Evolutionary conservation across 352 stramenopile species (phyloP), one percentile per base, ranked within the genome.

Genomic region (Globisporangium perplexum): DNA sequence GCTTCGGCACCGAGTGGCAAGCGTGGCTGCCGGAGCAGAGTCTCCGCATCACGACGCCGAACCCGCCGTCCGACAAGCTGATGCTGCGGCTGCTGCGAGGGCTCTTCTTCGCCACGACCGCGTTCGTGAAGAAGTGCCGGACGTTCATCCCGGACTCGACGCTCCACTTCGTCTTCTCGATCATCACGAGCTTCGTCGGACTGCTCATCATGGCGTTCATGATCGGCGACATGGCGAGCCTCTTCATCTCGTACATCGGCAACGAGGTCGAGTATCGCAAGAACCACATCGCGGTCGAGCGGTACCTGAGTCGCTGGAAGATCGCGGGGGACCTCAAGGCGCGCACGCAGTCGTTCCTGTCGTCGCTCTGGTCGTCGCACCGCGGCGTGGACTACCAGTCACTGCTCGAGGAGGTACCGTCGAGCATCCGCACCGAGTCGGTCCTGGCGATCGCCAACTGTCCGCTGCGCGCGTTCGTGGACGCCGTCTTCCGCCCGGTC

Each of bases 261-360:
- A 83, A 85, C 55, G 78, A 90, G 63, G 74, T 90, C 18, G 67
- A 74, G 44, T 90, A 81, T 39, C 72, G 74, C 15, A 90, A 86
- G 50, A 86, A 90, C 39, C 69, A 87, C 51, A 85, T 85, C 41
- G 72, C 73, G 0, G 71, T 87, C 10, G 73, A 87, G 57, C 38
- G 79, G 10, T 89, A 86, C 46, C 49, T 89, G 4, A 54, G 51
- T 7, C 66, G 78, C 2, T 82, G 66, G 70, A 74, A 81, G 36
- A 74, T 86, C 36, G 43, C 71, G 0, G 63, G 65, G 0, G 60
- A 71, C 7, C 52, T 89, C 17, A 78, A 74, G 50, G 20, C 38
- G 3, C 68, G 76, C 0, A 79, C 68, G 0, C 72, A 87, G 33
- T 53, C 68, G 0, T 87, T 86, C 44, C 39, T 89, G 17, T 79